Evolutionary conservation across 2,329 filamentous ascomycete species (phyloP).

Genomic region (Nothophoma quercina): DNA sequence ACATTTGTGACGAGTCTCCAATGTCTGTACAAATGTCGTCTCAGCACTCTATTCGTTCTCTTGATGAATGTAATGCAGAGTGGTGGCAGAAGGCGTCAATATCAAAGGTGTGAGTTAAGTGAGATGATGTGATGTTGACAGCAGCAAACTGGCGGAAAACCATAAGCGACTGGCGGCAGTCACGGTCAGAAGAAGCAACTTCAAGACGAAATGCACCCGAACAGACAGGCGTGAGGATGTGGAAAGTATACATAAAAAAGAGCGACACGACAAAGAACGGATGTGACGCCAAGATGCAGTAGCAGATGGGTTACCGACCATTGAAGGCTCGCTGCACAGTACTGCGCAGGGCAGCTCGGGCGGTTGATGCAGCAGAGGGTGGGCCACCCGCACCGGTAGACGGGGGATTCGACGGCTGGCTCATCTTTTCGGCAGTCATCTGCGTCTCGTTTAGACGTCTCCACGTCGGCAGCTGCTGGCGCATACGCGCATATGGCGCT

Average conservation of each 20-base stretch:
- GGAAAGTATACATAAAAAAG: background rate
- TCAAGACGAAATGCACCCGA: constrained; percentile 8
- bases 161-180: constrained; percentile 24
- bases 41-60: constrained; percentile 6
- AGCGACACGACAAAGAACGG: constrained; percentile 6
- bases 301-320: constrained; percentile 37
- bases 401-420: constrained; percentile 43
- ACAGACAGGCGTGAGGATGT: constrained; percentile 4
- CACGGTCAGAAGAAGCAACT: constrained; percentile 24
- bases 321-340: constrained; percentile 53
- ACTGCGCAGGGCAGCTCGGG: constrained; percentile 43
- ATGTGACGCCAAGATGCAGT: constrained; percentile 11
- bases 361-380: constrained; percentile 39
- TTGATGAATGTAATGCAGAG: background rate
- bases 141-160: constrained; percentile 22
- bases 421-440: constrained; percentile 21
- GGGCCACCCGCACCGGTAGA: constrained; percentile 41
- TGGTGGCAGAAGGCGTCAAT: constrained; percentile 7
- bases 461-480: constrained; percentile 19
- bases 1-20: constrained; percentile 42
- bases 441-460: constrained; percentile 9
- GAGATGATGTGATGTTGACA: constrained; percentile 10
- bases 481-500: constrained; percentile 10
- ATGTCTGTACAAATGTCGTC: constrained; percentile 27
- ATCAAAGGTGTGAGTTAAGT: constrained; percentile 12